Evolutionary conservation across 306 rosid species (phyloP).

Genomic region (Psophocarpus tetragonolobus): DNA sequence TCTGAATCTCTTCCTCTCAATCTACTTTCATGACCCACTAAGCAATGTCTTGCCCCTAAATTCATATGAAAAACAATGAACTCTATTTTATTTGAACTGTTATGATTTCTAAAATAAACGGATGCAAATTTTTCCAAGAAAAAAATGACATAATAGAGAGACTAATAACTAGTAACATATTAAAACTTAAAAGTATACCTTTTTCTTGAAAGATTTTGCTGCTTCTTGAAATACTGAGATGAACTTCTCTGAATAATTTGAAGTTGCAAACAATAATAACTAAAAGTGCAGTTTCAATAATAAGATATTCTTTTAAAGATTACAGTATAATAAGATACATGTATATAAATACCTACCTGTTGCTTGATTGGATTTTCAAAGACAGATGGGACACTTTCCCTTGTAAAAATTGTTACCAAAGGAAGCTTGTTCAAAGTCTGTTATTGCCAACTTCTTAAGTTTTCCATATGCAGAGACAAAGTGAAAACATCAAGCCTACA

Average conservation of each 20-base stretch:
- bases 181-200: constrained; percentile 62
- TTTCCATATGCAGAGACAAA: constrained; percentile 59
- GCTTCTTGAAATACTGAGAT: constrained; percentile 72
- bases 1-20: neutral
- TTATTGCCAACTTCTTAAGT: constrained; percentile 67
- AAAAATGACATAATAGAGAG: neutral
- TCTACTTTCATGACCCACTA: neutral
- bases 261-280: constrained; percentile 72
- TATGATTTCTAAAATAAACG: constrained; percentile 15
- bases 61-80: neutral
- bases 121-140: neutral
- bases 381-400: constrained; percentile 77
- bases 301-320: constrained; percentile 3
- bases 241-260: constrained; percentile 68
- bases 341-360: constrained; percentile 62
- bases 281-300: constrained; percentile 39
- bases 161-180: neutral
- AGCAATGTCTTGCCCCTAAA: neutral
- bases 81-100: neutral
- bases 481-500: constrained; percentile 22
- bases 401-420: constrained; percentile 72
- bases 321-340: neutral
- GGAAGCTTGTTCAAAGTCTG: constrained; percentile 93
- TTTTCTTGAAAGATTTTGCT: constrained; percentile 82
- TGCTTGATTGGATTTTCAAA: constrained; percentile 90